Conservation (phyloP, 352 stramenopile genomes). For the Globisporangium nagaii region DNA sequence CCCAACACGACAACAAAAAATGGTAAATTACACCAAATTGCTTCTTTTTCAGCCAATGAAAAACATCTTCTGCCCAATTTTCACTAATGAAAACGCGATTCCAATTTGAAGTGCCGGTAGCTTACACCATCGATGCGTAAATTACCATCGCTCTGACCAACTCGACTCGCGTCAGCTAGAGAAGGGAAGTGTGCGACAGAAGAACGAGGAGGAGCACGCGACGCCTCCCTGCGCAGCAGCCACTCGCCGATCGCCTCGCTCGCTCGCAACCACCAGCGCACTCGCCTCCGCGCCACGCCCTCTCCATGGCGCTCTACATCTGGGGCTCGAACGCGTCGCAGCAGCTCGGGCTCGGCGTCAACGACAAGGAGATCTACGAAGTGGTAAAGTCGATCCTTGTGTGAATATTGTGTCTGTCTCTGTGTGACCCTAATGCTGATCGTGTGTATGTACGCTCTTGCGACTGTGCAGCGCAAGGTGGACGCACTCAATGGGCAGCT, state of each 20-base stretch:
- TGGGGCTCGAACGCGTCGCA: constrained; percentile 73
- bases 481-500: constrained; percentile 46
- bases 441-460: not conserved
- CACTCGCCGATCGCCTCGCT: not conserved
- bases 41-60: too few species aligned
- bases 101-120: too few species aligned
- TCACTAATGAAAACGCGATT: too few species aligned
- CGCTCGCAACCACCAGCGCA: not conserved
- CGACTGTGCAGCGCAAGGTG: constrained; percentile 34
- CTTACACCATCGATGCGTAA: not conserved
- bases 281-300: too few species aligned
- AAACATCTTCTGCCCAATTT: too few species aligned
- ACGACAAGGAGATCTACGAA: constrained; percentile 55
- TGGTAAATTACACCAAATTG: too few species aligned
- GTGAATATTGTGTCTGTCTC: not conserved
- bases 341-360: constrained; percentile 51
- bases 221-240: not conserved
- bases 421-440: not conserved
- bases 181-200: not conserved
- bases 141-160: not conserved
- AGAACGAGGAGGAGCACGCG: not conserved
- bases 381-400: constrained; percentile 21
- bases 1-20: too few species aligned
- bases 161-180: too few species aligned
- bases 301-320: constrained; percentile 66